These are phyloP conservation scores for Aspergillus indologenus DNA, from an alignment of 495 filamentous ascomycete species.

Conservation along the genomic window DNA sequence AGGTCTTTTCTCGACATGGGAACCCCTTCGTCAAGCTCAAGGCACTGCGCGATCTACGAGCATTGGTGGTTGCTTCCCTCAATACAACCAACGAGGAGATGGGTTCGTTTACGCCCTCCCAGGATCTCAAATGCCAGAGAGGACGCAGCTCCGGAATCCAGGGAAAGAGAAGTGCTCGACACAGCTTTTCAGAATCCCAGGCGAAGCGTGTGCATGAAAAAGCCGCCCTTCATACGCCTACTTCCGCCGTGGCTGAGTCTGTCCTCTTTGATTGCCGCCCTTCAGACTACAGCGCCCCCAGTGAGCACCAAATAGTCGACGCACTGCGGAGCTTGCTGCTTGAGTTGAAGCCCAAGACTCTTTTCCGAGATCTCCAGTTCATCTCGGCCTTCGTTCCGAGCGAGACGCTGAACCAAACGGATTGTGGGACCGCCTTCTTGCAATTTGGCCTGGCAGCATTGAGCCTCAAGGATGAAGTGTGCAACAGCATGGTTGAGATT, in stretches of 20 bases:
- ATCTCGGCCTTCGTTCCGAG: slow-evolving; percentile 89
- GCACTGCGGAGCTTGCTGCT: slow-evolving; percentile 76
- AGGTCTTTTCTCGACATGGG: slow-evolving; percentile 85
- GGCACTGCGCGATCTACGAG: slow-evolving; percentile 77
- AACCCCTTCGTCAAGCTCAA: slow-evolving; percentile 85
- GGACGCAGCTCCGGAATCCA: slow-evolving; percentile 12
- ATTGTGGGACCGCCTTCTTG: slow-evolving; percentile 90
- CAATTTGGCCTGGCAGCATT: slow-evolving; percentile 87
- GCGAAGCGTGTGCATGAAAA: slow-evolving; percentile 13
- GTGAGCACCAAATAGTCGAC: slow-evolving; percentile 65
- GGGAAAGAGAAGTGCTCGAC: slow-evolving; percentile 26
- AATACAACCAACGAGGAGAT: slow-evolving; percentile 46
- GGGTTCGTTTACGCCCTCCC: slow-evolving; percentile 31
- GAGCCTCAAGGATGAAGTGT: slow-evolving; percentile 84
- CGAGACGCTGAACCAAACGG: slow-evolving; percentile 76
- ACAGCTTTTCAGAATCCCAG: slow-evolving; percentile 37
- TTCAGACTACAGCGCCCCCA: slow-evolving; percentile 38
- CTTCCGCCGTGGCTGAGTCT: slow-evolving; percentile 32
- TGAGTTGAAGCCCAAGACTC: slow-evolving; percentile 77
- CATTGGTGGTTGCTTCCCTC: slow-evolving; percentile 73
- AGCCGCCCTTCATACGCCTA: slow-evolving; percentile 20
- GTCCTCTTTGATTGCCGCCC: slow-evolving; percentile 37
- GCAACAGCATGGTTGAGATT: slow-evolving; percentile 82
- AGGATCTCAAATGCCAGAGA: slow-evolving; percentile 23
- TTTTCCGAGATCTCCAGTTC: slow-evolving; percentile 94